Evolutionary conservation across 148 eudicot species (phyloP).

Genomic region (Vaccinium darrowii): DNA sequence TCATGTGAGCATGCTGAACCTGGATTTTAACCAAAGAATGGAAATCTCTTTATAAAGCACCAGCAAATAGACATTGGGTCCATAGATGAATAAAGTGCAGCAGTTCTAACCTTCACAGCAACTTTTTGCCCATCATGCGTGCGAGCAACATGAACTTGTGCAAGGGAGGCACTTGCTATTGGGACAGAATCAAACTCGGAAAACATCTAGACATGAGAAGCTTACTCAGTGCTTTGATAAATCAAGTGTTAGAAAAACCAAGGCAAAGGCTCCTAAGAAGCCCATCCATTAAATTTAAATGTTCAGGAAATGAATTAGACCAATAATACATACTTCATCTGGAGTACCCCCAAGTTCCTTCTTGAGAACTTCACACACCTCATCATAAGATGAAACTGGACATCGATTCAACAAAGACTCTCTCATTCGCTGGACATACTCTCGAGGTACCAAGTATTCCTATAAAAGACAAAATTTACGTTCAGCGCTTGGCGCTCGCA

Average conservation of each 20-base stretch:
- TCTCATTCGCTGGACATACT: conserved; percentile 81
- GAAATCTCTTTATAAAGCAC: conserved; percentile 8
- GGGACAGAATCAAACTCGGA: conserved; percentile 87
- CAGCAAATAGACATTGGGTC: not conserved
- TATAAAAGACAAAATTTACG: conserved; percentile 30
- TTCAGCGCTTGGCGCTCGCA: not conserved
- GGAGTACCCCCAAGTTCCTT: conserved; percentile 93
- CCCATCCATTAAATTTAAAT: conserved; percentile 3
- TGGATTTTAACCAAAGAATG: conserved; percentile 33
- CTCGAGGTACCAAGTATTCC: conserved; percentile 91
- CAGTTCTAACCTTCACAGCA: conserved; percentile 83
- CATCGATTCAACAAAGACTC: conserved; percentile 87
- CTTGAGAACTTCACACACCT: conserved; percentile 77
- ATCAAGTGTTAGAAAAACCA: not conserved
- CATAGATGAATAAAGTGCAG: conserved; percentile 9
- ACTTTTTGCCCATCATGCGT: conserved; percentile 82
- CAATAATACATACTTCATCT: conserved; percentile 60
- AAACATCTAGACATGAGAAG: conserved; percentile 60
- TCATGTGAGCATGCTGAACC: conserved; percentile 99
- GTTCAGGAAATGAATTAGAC: conserved; percentile 5
- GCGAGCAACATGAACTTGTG: conserved; percentile 91
- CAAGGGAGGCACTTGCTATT: conserved; percentile 98
- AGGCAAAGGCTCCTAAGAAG: not conserved
- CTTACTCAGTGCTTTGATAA: conserved; percentile 16
- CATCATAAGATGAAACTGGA: conserved; percentile 89